A percentile compares a stretch with the other conserved stretches of the same genome.
Evolutionary conservation across 2,329 filamentous ascomycete species (phyloP).

Genomic region (Zymoseptoria passerinii): DNA sequence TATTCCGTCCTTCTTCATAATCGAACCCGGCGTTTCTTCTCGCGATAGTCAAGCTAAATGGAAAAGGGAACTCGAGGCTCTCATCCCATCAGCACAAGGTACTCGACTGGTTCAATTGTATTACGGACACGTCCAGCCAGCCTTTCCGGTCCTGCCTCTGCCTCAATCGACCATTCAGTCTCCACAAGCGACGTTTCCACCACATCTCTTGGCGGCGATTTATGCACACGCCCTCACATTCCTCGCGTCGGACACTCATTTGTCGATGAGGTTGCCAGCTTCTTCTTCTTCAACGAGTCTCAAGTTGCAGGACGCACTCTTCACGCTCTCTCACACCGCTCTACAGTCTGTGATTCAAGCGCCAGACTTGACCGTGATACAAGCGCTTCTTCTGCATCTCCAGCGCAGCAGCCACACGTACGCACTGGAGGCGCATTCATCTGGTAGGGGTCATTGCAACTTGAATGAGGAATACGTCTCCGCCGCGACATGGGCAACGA

Average conservation of each 20-base stretch:
- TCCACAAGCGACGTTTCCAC: not conserved
- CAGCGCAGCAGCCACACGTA: constrained; percentile 23
- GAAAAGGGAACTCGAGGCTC: constrained; percentile 25
- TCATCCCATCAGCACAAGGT: constrained; percentile 27
- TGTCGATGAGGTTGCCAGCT: constrained; percentile 29
- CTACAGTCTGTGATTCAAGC: constrained; percentile 25
- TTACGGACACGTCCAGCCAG: constrained; percentile 38
- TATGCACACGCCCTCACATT: constrained; percentile 40
- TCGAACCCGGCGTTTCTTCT: constrained; percentile 29
- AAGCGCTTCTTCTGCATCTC: constrained; percentile 27
- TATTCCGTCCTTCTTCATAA: constrained; percentile 29
- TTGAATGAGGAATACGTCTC: constrained; percentile 25
- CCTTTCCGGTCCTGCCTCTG: constrained; percentile 34
- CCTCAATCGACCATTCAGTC: not conserved
- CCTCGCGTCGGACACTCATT: constrained; percentile 36
- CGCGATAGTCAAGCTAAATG: constrained; percentile 19
- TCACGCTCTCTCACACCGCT: constrained; percentile 27
- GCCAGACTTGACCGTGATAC: constrained; percentile 25
- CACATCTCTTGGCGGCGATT: constrained; percentile 35
- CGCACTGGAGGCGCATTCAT: not conserved
- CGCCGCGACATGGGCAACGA: constrained; percentile 27
- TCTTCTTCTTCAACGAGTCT: constrained; percentile 18
- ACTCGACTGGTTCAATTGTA: constrained; percentile 34
- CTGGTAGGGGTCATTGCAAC: constrained; percentile 19
- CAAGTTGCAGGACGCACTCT: constrained; percentile 19